Evolutionary conservation across 805 yeast genomes (phyloP).

Genomic region (Saccharomyces eubayanus): DNA sequence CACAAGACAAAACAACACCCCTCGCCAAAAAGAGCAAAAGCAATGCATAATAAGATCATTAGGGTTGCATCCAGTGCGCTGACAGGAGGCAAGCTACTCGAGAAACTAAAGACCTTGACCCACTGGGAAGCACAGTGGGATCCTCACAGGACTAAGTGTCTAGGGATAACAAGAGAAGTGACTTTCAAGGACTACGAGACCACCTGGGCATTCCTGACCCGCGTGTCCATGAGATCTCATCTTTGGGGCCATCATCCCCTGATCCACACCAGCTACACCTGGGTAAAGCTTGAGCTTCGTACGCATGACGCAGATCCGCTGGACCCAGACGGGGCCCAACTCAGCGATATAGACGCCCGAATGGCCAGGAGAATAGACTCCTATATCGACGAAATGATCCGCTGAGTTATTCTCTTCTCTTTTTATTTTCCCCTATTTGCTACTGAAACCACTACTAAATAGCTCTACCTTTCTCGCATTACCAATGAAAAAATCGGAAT

Average conservation of each 20-base stretch:
- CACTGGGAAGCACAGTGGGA: slow-evolving; percentile 20
- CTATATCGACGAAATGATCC: slow-evolving; percentile 20
- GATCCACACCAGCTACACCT: slow-evolving; percentile 53
- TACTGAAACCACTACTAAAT: not conserved
- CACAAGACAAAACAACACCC: not conserved
- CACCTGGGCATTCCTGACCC: slow-evolving; percentile 60
- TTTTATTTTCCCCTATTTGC: not conserved
- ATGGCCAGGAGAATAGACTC: slow-evolving; percentile 44
- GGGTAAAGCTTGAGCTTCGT: slow-evolving; percentile 44
- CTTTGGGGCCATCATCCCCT: slow-evolving; percentile 63
- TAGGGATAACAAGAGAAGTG: slow-evolving; percentile 29
- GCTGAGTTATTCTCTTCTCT: no score
- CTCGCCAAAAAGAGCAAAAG: not conserved
- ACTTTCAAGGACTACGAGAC: slow-evolving; percentile 45
- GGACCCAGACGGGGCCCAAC: slow-evolving; percentile 38
- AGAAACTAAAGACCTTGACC: slow-evolving; percentile 12
- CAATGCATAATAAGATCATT: slow-evolving; percentile 35
- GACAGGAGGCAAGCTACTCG: slow-evolving; percentile 15
- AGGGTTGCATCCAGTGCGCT: slow-evolving; percentile 28
- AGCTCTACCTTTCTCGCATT: not conserved
- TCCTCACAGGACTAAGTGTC: not conserved
- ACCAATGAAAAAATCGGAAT: slow-evolving; percentile 2
- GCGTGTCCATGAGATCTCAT: slow-evolving; percentile 51
- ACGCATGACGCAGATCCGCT: slow-evolving; percentile 65
- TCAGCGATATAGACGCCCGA: slow-evolving; percentile 50